Conservation (phyloP, 2,329 filamentous ascomycete genomes). For the Incumbomyces delicatus region DNA sequence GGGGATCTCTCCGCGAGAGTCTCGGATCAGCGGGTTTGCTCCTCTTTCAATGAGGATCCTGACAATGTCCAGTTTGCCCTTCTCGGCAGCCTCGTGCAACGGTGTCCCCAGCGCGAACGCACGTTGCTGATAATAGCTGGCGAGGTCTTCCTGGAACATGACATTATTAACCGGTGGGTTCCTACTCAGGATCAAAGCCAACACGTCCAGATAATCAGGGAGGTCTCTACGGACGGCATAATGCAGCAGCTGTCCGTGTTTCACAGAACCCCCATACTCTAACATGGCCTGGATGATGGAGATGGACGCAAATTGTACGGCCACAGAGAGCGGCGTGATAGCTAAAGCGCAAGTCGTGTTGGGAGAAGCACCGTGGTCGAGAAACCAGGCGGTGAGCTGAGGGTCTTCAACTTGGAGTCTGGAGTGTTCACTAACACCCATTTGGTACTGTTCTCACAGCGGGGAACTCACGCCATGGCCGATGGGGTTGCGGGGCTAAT, state of each 20-base stretch:
- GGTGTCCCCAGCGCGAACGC: constrained; percentile 14
- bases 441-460: no score
- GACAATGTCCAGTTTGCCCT: constrained; percentile 18
- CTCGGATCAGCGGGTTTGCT: neutral
- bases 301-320: neutral
- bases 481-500: no score
- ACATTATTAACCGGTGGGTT: no score
- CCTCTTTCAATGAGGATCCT: neutral
- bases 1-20: neutral
- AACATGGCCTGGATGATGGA: constrained; percentile 1
- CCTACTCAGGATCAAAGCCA: no score
- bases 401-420: no score
- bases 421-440: no score
- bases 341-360: neutral
- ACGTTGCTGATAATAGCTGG: neutral
- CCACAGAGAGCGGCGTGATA: neutral
- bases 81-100: constrained; percentile 20
- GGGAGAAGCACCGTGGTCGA: neutral
- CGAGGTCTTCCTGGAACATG: neutral
- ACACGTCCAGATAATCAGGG: no score
- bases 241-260: neutral
- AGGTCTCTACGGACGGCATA: neutral
- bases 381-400: neutral
- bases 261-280: neutral
- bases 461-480: no score